Percentiles rank a stretch among this genome's conserved stretches.
phyloP scores from a whole-genome alignment of 495 filamentous ascomycete species.

The Pyronema domesticum region DNA sequence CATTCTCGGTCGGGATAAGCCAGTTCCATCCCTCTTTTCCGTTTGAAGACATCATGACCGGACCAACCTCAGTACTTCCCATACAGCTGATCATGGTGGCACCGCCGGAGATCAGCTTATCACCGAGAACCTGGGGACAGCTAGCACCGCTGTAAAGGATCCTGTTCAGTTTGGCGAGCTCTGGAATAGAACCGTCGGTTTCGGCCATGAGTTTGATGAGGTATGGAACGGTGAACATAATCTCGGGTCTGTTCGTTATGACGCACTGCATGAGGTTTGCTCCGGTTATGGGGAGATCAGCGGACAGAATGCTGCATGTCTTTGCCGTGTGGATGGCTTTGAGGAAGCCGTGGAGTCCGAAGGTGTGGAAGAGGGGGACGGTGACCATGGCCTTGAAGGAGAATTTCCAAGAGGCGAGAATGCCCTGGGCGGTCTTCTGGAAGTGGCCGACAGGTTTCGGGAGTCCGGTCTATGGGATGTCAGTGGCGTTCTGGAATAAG shows the following conservation, averaged over 20 bases:
- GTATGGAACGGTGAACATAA: conserved; percentile 40
- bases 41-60: conserved; percentile 33
- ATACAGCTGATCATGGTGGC: conserved; percentile 34
- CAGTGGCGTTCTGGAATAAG: background rate
- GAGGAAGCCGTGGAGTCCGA: conserved; percentile 31
- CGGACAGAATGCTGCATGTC: conserved; percentile 34
- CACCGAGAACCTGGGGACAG: conserved; percentile 40
- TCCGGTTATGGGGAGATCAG: conserved; percentile 37
- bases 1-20: conserved; percentile 31
- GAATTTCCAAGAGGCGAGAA: conserved; percentile 28
- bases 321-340: conserved; percentile 36
- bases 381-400: conserved; percentile 35
- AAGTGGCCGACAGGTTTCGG: conserved; percentile 33
- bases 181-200: conserved; percentile 30
- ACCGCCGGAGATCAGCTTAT: conserved; percentile 32
- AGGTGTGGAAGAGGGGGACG: conserved; percentile 39
- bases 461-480: conserved; percentile 30
- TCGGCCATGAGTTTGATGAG: conserved; percentile 37
- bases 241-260: conserved; percentile 31
- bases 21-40: conserved; percentile 34
- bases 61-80: conserved; percentile 42
- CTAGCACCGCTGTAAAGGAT: conserved; percentile 37
- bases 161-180: conserved; percentile 28
- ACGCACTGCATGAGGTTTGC: conserved; percentile 32
- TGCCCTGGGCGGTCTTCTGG: conserved; percentile 15